Evolutionary conservation across 2,329 filamentous ascomycete genomes (phyloP).

Genomic region (Colletotrichum tropicale): DNA sequence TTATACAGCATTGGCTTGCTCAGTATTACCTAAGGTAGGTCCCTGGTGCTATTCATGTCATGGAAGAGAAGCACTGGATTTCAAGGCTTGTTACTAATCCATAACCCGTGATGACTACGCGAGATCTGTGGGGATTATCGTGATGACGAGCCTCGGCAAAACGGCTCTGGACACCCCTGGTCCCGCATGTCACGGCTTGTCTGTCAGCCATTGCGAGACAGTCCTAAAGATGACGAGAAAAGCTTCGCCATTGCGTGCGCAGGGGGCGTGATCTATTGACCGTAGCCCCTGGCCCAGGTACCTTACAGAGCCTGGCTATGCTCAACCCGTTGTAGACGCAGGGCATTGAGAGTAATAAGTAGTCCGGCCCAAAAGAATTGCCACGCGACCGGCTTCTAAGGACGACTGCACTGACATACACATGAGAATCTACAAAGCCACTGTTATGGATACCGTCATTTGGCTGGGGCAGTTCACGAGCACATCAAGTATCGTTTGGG

Average conservation of each 20-base stretch:
- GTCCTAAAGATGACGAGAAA: neutral
- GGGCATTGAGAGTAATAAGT: neutral
- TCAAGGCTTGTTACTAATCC: neutral
- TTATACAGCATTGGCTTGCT: neutral
- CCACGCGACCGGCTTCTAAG: neutral
- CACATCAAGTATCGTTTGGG: neutral
- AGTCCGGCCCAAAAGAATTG: neutral
- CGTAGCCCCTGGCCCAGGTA: neutral
- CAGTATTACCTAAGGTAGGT: neutral
- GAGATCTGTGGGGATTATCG: neutral
- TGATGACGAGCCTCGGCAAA: neutral
- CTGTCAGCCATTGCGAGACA: neutral
- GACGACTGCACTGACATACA: neutral
- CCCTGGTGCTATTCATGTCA: neutral
- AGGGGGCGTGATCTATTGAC: neutral
- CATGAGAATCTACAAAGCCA: neutral
- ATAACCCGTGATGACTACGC: neutral
- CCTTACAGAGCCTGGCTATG: neutral
- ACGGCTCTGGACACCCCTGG: neutral
- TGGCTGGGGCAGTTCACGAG: neutral
- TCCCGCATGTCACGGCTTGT: neutral
- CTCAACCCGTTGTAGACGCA: neutral
- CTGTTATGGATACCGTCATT: neutral
- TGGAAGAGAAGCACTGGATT: neutral
- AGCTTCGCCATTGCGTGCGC: neutral